Percentiles rank a stretch among this genome's conserved stretches.
Evolutionary conservation across 345 rosid species (phyloP).

Genomic region (Firmiana major): DNA sequence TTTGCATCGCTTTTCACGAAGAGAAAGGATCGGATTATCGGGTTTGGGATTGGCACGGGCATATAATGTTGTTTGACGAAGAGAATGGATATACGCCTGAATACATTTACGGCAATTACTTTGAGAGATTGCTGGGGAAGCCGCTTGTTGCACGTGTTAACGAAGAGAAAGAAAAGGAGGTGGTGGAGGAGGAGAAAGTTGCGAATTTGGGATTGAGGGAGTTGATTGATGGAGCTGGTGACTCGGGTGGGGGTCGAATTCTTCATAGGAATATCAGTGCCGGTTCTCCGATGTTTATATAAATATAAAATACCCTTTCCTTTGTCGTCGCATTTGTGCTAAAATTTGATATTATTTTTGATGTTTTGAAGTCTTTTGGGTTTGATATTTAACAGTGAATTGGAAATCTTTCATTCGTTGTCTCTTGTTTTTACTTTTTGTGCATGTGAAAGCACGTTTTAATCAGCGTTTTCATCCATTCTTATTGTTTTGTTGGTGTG

Average conservation of each 20-base stretch:
- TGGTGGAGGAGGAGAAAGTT: slow-evolving; percentile 44
- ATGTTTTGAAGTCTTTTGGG: not conserved
- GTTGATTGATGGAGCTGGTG: slow-evolving; percentile 61
- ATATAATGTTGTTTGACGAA: slow-evolving; percentile 87
- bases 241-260: slow-evolving; percentile 55
- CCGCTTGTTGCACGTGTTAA: slow-evolving; percentile 13
- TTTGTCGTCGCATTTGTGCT: not conserved
- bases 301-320: not conserved
- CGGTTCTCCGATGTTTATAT: slow-evolving; percentile 53
- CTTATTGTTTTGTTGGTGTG: not conserved
- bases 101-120: slow-evolving; percentile 95
- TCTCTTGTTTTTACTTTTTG: not conserved
- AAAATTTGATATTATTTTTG: not conserved
- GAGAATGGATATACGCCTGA: slow-evolving; percentile 82
- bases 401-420: not conserved
- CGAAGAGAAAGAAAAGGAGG: slow-evolving; percentile 30
- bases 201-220: slow-evolving; percentile 76
- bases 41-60: slow-evolving; percentile 99
- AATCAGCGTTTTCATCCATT: not conserved
- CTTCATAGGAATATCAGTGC: slow-evolving; percentile 74
- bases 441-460: not conserved
- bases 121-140: slow-evolving; percentile 71
- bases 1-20: slow-evolving; percentile 83
- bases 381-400: not conserved
- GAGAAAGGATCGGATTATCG: slow-evolving; percentile 84